A percentile compares a stretch with the other conserved stretches of the same genome.
These are phyloP conservation scores for Musa balbisiana DNA, from an alignment of 202 grass and related monocot genomes.

Conservation along the genomic window DNA sequence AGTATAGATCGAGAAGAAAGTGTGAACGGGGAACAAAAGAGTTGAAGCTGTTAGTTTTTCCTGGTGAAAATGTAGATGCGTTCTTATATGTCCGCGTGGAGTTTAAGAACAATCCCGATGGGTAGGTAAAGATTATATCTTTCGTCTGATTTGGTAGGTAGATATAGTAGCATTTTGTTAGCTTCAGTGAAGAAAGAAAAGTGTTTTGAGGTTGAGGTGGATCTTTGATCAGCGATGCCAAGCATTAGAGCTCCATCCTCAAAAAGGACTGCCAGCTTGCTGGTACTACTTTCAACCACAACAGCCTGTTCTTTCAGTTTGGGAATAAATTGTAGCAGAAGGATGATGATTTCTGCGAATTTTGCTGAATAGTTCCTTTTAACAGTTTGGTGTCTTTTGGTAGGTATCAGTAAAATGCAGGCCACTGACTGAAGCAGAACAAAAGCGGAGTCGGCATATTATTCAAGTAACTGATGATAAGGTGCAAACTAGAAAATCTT, in stretches of 20 bases:
- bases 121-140: not conserved
- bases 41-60: no score
- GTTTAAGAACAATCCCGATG: not conserved
- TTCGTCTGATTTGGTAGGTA: not conserved
- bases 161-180: no score
- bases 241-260: conserved; percentile 24
- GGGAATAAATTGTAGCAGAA: not conserved
- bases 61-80: no score
- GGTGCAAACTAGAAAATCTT: conserved; percentile 29
- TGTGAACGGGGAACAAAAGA: not conserved
- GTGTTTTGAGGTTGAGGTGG: not conserved
- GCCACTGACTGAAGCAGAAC: conserved; percentile 12
- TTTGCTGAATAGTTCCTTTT: not conserved
- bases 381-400: not conserved
- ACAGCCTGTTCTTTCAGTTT: not conserved
- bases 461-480: conserved; percentile 48
- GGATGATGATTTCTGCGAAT: not conserved
- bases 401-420: conserved; percentile 23
- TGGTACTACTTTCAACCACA: conserved; percentile 8
- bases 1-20: not conserved
- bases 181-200: no score
- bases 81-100: no score
- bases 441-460: conserved; percentile 9
- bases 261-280: conserved; percentile 16
- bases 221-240: conserved; percentile 17